Evolutionary conservation across 2,329 filamentous ascomycete genomes (phyloP).

Genomic region (Phoma sp.): DNA sequence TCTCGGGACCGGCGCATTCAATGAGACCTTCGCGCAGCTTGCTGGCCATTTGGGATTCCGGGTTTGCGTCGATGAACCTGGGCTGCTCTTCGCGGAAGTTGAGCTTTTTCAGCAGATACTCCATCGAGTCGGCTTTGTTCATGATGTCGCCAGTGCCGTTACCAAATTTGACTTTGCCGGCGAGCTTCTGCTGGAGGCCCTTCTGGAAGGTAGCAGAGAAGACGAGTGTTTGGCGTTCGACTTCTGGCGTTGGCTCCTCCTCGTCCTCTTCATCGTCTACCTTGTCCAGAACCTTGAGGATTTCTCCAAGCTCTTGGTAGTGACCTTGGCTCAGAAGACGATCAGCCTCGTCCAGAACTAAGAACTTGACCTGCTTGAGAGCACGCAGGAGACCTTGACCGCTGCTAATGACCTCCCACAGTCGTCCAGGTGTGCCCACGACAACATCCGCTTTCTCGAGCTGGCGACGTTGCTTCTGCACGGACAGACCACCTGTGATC

Average conservation of each 20-base stretch:
- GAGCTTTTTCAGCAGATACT: constrained; percentile 88
- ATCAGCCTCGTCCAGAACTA: constrained; percentile 95
- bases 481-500: constrained; percentile 87
- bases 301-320: constrained; percentile 92
- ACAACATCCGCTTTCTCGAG: constrained; percentile 86
- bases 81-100: constrained; percentile 85
- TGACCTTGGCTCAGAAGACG: constrained; percentile 89
- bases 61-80: constrained; percentile 91
- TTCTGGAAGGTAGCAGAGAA: constrained; percentile 98
- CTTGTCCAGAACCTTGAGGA: constrained; percentile 79
- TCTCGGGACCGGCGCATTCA: constrained; percentile 91
- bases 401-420: constrained; percentile 91
- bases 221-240: constrained; percentile 81
- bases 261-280: constrained; percentile 51
- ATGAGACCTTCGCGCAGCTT: constrained; percentile 87
- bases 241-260: constrained; percentile 22
- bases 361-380: constrained; percentile 76
- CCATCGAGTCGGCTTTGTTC: constrained; percentile 81
- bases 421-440: constrained; percentile 87
- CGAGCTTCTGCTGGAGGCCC: constrained; percentile 86
- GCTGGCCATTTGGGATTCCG: constrained; percentile 84
- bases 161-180: constrained; percentile 69
- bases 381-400: constrained; percentile 71
- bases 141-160: constrained; percentile 64
- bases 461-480: constrained; percentile 93